Conservation (phyloP, 2,329 filamentous ascomycete species). For the Ophiostoma tasmaniense region DNA sequence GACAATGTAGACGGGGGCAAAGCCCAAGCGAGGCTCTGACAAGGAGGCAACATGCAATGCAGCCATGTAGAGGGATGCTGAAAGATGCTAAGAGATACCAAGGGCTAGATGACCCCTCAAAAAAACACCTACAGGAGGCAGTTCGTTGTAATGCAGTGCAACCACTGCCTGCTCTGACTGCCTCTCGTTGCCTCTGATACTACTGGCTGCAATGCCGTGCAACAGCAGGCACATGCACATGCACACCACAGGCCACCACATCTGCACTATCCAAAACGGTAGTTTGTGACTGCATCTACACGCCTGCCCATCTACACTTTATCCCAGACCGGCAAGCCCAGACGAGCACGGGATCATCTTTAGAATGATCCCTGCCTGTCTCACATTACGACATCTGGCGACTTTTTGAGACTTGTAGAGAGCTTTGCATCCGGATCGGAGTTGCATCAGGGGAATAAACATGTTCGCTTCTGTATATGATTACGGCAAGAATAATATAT, state of each 20-base stretch:
- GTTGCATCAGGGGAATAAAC: neutral
- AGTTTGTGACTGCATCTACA: neutral
- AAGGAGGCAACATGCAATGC: neutral
- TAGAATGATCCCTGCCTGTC: neutral
- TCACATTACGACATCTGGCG: neutral
- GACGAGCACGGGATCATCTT: constrained; percentile 29
- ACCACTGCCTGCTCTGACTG: neutral
- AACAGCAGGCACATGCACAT: neutral
- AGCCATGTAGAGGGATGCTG: neutral
- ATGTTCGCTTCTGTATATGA: neutral
- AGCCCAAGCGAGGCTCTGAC: neutral
- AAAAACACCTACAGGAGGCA: neutral
- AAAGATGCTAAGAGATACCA: neutral
- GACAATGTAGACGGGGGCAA: neutral
- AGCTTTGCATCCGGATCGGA: neutral
- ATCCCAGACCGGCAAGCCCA: constrained; percentile 34
- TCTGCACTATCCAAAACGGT: neutral
- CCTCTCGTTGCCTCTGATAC: neutral
- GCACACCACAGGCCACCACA: neutral
- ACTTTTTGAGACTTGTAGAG: neutral
- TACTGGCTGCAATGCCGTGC: neutral
- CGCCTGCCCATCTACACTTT: neutral
- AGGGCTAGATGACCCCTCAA: no score
- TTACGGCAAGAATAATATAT: neutral
- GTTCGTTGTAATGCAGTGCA: neutral